Base-by-base conservation (phyloP, 768 basidiomycete genomes). In the Pleurotus citrinopileatus region DNA sequence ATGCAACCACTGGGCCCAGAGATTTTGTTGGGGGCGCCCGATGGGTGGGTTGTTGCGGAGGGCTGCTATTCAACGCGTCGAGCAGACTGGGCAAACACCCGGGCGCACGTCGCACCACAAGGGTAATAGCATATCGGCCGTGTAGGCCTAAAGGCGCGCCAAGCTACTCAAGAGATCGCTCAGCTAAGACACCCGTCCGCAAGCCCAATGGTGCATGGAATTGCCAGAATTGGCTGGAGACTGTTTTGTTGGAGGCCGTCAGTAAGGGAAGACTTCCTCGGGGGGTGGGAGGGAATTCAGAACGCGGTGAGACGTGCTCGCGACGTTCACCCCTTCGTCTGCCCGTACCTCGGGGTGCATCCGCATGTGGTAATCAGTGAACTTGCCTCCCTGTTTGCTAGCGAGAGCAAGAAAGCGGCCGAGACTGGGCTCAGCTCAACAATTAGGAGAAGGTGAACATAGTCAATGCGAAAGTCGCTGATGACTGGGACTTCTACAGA, bases 271-370 rank as follows among this genome's bases (percentile, higher is more conserved):
- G 26, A 12, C 45, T 47, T 15, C 45, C 22, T 8, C 20, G 45
- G n/a, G 45, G n/a, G n/a, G n/a, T n/a, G n/a, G n/a, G n/a, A 47
- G n/a, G 45, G n/a, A 25, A 26, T 47, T 26, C 45, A 47, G 27
- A 26, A 7, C 15, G 45, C 45, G 2, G 15, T 47, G n/a, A 20
- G 6, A 20, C 45, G 27, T 12, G 45, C 45, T 7, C 45, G 45
- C 20, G 25, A 12, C 0, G 27, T 47, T 15, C 45, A 28, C 13
- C 45, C 45, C 6, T 82, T 81, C 59, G 82, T 83, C 61, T 78
- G 76, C 0, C 82, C 82, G 13, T 82, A 73, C 57, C 73, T 84
- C 10, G 81, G 81, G 4, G 79, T 84, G 79, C 82, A 84, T 56
- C 82, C 82, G 0, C 82, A 82, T 56, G 81, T 84, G 32, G 76